Percentiles rank a stretch among this genome's conserved stretches.
Conservation (phyloP, 192 early-diverging fungal species). For the Powellomyces hirtus region DNA sequence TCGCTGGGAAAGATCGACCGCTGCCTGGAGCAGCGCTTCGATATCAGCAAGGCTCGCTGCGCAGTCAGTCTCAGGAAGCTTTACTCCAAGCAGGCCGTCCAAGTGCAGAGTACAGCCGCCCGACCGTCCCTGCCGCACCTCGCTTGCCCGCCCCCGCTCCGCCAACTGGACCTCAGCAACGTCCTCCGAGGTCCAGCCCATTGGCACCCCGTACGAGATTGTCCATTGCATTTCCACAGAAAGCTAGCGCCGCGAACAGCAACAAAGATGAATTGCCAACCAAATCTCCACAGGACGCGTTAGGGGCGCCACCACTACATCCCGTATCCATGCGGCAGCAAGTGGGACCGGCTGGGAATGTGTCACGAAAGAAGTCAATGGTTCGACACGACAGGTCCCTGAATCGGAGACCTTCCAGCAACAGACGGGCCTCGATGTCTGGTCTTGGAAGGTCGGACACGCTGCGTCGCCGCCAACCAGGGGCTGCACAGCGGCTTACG, state of each 20-base stretch:
- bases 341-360: not conserved
- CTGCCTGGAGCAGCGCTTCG: too few relatives aligned
- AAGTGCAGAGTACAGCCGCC: too few relatives aligned
- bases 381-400: conserved; percentile 18
- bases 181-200: too few relatives aligned
- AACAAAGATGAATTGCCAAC: not conserved
- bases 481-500: not conserved
- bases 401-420: conserved; percentile 3
- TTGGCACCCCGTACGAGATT: not conserved
- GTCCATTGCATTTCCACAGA: not conserved
- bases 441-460: not conserved
- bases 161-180: too few relatives aligned
- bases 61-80: too few relatives aligned
- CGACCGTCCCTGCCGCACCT: too few relatives aligned
- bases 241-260: not conserved
- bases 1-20: too few relatives aligned
- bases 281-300: not conserved
- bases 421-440: not conserved
- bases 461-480: not conserved
- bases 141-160: too few relatives aligned
- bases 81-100: too few relatives aligned
- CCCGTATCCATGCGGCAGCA: conserved; percentile 1
- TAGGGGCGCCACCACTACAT: not conserved
- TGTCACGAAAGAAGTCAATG: conserved; percentile 33
- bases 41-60: too few relatives aligned